Base-by-base conservation (phyloP, 208 protist genomes). In the Acanthamoeba healyi region DNA sequence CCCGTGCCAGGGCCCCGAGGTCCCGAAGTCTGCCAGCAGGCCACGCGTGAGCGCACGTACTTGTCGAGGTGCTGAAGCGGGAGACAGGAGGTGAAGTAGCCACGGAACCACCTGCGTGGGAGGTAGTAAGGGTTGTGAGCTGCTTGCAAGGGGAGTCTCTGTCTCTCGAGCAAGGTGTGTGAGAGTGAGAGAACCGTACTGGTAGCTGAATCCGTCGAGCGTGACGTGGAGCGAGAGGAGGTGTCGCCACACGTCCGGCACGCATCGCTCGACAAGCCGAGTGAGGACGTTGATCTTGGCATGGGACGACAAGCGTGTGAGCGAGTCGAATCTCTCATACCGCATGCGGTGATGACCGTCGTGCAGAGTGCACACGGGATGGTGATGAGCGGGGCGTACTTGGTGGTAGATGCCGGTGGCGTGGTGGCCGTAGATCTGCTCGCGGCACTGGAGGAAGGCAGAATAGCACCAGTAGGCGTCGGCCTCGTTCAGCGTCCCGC, bases 391-490 rank as follows among this genome's bases (percentile, higher is more conserved):
- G 24, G 17, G 54, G 17, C 22, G 70, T 81, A 81, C 70, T 36
- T 81, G 81, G 81, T 88, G 81, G 81, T 88, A 88, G n/a, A 88
- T 88, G 46, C 81, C 81, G 29, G 51, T 88, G 81, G 81, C 42
- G 32, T 88, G 81, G 46, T 88, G 81, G 29, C 81, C 81, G n/a
- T 88, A 88, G 81, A 63, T 63, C 81, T 88, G 81, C 9, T 63
- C 29, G 5, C 81, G 81, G n/a, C 32, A 63, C 26, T 63, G 81
- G 19, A 88, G 81, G 26, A 88, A 88, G 44, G 42, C 49, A 1
- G 81, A 15, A 46, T 65, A 88, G 24, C 24, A 88, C 81, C 81
- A 88, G 34, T 88, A 88, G 29, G 51, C 81, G 22, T 88, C 81
- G 42, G 81, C 81, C 38, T 88, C 81, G 46, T 46, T 88, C 34